Conservation (phyloP, 306 rosid genomes). For the Echinosophora koreensis region DNA sequence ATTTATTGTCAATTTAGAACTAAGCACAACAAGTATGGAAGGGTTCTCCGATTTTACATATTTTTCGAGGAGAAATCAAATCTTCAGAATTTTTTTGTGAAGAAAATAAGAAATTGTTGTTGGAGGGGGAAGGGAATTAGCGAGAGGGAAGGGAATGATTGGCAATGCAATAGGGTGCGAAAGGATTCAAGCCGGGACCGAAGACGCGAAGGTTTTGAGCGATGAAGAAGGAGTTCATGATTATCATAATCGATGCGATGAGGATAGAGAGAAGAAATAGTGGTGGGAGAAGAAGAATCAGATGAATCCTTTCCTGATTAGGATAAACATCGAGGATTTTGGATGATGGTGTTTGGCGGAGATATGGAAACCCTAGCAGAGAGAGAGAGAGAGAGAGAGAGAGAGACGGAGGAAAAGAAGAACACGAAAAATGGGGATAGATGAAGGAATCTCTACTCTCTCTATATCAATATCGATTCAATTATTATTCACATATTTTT, state of each 20-base stretch:
- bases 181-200: slow-evolving; percentile 99
- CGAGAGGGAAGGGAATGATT: slow-evolving; percentile 70
- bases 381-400: neutral
- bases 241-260: slow-evolving; percentile 54
- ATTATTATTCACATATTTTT: too few species aligned
- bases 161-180: slow-evolving; percentile 82
- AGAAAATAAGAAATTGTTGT: neutral
- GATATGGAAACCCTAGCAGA: slow-evolving; percentile 51
- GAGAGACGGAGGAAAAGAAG: neutral
- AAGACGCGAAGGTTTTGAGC: slow-evolving; percentile 81
- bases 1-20: neutral
- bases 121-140: slow-evolving; percentile 51
- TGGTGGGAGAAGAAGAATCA: neutral
- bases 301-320: slow-evolving; percentile 58
- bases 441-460: too few species aligned
- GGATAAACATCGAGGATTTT: slow-evolving; percentile 39
- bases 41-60: slow-evolving; percentile 53
- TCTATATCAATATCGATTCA: too few species aligned
- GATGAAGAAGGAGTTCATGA: slow-evolving; percentile 50
- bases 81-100: too few species aligned
- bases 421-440: too few species aligned
- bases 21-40: slow-evolving; percentile 8
- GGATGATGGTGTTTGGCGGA: neutral
- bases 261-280: neutral
- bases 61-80: neutral